A percentile compares a stretch with the other conserved stretches of the same genome.
Evolutionary conservation across 2,329 filamentous ascomycete species (phyloP).

Genomic region (Ascochyta clinopodiicola): DNA sequence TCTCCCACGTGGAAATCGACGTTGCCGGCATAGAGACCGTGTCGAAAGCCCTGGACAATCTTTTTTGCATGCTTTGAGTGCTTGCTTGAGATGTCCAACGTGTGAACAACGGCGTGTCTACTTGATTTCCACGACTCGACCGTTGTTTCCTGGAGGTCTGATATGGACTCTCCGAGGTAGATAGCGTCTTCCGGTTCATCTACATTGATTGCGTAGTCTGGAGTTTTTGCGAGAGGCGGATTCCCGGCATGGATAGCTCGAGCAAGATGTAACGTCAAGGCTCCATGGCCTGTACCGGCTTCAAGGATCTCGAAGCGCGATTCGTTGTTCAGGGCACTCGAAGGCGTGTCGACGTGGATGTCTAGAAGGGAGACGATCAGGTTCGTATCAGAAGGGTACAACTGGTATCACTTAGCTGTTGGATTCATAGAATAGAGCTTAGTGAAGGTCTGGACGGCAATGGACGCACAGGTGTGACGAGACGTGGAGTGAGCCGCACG

Average conservation of each 20-base stretch:
- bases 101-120: slow-evolving; percentile 75
- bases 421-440: not conserved
- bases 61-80: slow-evolving; percentile 70
- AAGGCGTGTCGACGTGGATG: slow-evolving; percentile 63
- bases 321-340: slow-evolving; percentile 39
- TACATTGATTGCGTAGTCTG: slow-evolving; percentile 20
- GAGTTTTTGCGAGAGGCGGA: slow-evolving; percentile 53
- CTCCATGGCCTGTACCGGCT: slow-evolving; percentile 84
- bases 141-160: slow-evolving; percentile 39
- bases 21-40: slow-evolving; percentile 72
- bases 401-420: slow-evolving; percentile 50
- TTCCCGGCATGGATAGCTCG: slow-evolving; percentile 79
- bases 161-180: slow-evolving; percentile 41
- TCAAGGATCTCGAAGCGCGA: slow-evolving; percentile 76
- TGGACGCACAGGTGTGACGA: slow-evolving; percentile 74
- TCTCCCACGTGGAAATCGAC: slow-evolving; percentile 77
- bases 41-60: slow-evolving; percentile 70
- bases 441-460: not conserved
- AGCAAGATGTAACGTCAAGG: slow-evolving; percentile 76
- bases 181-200: slow-evolving; percentile 39
- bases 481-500: slow-evolving; percentile 68
- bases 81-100: slow-evolving; percentile 69
- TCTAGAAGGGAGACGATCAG: slow-evolving; percentile 79
- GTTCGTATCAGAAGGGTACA: slow-evolving; percentile 77
- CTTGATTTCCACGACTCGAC: slow-evolving; percentile 48